Evolutionary conservation across 2,329 filamentous ascomycete genomes (phyloP).

Genomic region (Endocalyx cinctus): DNA sequence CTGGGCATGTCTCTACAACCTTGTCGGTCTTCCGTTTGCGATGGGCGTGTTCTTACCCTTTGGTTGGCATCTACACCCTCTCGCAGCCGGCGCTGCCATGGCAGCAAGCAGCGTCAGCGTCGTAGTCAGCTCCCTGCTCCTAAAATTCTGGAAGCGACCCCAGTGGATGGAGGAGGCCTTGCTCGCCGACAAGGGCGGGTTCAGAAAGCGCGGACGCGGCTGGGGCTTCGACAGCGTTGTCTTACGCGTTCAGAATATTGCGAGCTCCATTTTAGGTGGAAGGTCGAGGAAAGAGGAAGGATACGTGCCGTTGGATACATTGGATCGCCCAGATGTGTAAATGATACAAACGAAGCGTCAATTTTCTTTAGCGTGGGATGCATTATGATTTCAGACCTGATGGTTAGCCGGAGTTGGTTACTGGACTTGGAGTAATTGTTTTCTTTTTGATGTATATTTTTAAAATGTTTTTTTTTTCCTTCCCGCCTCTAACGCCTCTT

Average conservation of each 20-base stretch:
- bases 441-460: no score
- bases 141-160: conserved; percentile 84
- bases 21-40: conserved; percentile 86
- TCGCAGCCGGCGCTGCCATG: conserved; percentile 95
- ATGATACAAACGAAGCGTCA: no score
- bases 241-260: conserved; percentile 37
- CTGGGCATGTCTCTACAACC: conserved; percentile 92
- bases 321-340: conserved; percentile 35
- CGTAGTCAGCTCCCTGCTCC: conserved; percentile 73
- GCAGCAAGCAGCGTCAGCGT: conserved; percentile 86
- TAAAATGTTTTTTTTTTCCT: no score
- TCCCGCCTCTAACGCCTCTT: no score
- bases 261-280: conserved; percentile 30
- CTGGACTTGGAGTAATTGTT: no score
- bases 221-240: conserved; percentile 36
- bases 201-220: conserved; percentile 38
- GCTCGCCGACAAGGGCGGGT: conserved; percentile 52
- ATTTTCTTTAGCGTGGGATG: no score
- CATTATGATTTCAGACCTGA: no score
- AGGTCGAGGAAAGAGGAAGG: conserved; percentile 42
- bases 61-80: conserved; percentile 81
- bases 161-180: conserved; percentile 76
- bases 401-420: no score
- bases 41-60: conserved; percentile 95
- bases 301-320: conserved; percentile 54